phyloP scores from a whole-genome alignment of 78 protist species.

The Tieghemostelium lacteum region DNA sequence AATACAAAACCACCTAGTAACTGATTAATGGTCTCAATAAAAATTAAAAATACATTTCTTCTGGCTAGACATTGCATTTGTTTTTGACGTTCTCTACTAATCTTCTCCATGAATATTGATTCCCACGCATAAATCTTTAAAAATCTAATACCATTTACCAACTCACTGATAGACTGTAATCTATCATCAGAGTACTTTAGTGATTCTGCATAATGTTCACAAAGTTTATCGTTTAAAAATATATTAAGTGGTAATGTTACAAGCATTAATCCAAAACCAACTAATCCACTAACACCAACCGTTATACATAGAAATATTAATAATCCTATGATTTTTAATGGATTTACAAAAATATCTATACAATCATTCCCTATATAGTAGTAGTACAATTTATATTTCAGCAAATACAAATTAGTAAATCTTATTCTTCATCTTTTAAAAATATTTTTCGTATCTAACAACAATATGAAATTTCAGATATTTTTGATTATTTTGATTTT shows the following conservation, averaged over 20 bases:
- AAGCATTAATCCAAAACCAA: slow-evolving; percentile 40
- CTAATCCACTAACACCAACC: slow-evolving; percentile 30
- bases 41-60: slow-evolving; percentile 7
- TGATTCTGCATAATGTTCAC: slow-evolving; percentile 16
- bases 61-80: background rate
- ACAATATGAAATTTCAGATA: background rate
- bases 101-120: slow-evolving; percentile 22
- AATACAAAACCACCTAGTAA: slow-evolving; percentile 18
- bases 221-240: background rate
- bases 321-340: slow-evolving; percentile 18
- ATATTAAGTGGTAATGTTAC: slow-evolving; percentile 14
- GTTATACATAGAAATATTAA: slow-evolving; percentile 13
- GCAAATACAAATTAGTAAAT: too few species aligned
- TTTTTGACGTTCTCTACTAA: background rate
- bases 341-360: slow-evolving; percentile 29
- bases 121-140: slow-evolving; percentile 63
- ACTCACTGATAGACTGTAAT: slow-evolving; percentile 11
- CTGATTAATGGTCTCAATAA: slow-evolving; percentile 12
- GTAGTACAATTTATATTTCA: too few species aligned
- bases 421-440: too few species aligned
- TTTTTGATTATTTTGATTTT: background rate
- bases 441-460: too few species aligned
- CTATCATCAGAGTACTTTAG: slow-evolving; percentile 16
- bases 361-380: slow-evolving; percentile 6
- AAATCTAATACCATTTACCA: slow-evolving; percentile 40